Evolutionary conservation across 164 flowering plant species (phyloP), one percentile per base, ranked within the genome.

Genomic region (Vitis amurensis): DNA sequence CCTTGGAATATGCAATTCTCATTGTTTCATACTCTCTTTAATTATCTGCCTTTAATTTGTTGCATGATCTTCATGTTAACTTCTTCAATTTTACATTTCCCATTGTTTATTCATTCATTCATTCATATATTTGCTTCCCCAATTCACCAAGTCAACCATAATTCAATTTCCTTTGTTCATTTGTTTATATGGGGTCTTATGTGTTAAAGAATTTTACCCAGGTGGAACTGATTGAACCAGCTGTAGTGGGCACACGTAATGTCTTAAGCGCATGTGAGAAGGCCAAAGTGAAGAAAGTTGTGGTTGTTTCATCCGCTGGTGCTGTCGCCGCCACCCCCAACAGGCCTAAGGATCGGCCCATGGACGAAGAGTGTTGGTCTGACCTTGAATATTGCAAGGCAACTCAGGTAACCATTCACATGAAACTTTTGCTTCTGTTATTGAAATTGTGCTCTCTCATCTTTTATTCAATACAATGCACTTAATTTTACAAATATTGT

Each of bases 301-400:
- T 79, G 11, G 63, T 68, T 37, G 79, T 75, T 31, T 79, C 82
- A 5, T 70, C 74, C 17, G 1, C 51, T 7, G 73, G 50, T 5
- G 81, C 81, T 14, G 63, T 78, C 29, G 12, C 11, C 10, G 0
- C 71, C 12, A 78, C 74, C 56, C 77, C 72, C 9, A 60, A 56
- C 7, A 63, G 69, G 71, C 77, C 77, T 2, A 74, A 71, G 55
- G 77, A 49, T 59, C 61, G 56, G 47, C 64, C 44, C 59, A 72
- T 64, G 75, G 71, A 71, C 13, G 81, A 78, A 56, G 52, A 53
- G 2, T 67, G 75, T 64, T 74, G 81, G 81, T 68, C 77, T n/a
- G 77, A 74, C 51, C 29, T 12, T 14, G 78, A 78, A 16, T 69
- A 8, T 30, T 69, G 73, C 71, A 59, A 63, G 58, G 29, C 65